Conservation (phyloP, 108 stramenopile species). For the Cyclotella baltica region DNA sequence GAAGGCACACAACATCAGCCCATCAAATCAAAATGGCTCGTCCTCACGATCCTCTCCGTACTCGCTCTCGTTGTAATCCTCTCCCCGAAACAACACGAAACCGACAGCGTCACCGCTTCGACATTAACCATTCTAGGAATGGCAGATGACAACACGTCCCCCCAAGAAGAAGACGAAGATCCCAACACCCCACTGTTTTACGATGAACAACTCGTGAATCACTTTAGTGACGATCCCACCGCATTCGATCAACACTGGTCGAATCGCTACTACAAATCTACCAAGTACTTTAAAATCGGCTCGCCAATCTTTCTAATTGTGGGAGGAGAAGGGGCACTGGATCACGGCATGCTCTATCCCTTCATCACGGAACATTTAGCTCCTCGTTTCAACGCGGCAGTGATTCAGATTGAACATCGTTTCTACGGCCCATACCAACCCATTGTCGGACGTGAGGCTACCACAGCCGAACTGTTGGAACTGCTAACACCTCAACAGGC, state of each 20-base stretch:
- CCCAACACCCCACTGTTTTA: conserved; percentile 51
- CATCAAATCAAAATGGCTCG: background rate
- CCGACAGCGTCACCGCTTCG: background rate
- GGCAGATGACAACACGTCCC: conserved; percentile 7
- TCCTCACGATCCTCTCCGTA: background rate
- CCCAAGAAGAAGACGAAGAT: conserved; percentile 22
- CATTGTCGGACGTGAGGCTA: conserved; percentile 41
- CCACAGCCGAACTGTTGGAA: conserved; percentile 26
- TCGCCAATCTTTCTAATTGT: conserved; percentile 78
- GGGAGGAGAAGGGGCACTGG: conserved; percentile 78
- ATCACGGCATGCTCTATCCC: conserved; percentile 72
- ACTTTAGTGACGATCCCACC: conserved; percentile 47
- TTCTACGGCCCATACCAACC: conserved; percentile 85
- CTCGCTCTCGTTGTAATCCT: background rate
- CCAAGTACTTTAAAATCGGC: conserved; percentile 67
- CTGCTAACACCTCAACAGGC: conserved; percentile 76
- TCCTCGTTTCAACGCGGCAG: conserved; percentile 67
- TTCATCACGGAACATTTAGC: conserved; percentile 72
- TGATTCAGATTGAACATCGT: conserved; percentile 83
- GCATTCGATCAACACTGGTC: conserved; percentile 45
- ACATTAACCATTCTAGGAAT: conserved; percentile 4
- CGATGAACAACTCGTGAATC: conserved; percentile 63
- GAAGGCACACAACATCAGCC: background rate
- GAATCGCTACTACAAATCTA: conserved; percentile 70
- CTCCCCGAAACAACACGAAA: background rate